A percentile compares a stretch with the other conserved stretches of the same genome.
Conservation (phyloP, 2,329 filamentous ascomycete genomes). For the Claviceps fusiformis region DNA sequence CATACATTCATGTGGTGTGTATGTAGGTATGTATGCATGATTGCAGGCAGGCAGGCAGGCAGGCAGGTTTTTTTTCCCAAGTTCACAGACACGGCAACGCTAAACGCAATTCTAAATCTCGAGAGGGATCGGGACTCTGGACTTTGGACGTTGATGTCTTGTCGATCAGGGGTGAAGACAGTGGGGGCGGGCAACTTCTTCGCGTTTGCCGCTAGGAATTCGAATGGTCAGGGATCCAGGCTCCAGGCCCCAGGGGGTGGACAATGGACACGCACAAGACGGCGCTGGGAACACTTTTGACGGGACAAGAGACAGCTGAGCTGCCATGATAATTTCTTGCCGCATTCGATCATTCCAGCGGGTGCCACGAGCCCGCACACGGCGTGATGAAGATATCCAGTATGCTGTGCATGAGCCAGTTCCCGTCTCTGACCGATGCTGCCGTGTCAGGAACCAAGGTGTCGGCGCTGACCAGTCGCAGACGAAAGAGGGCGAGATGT, state of each 20-base stretch:
- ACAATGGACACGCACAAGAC: too few relatives aligned
- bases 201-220: neutral
- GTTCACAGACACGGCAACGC: neutral
- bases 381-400: neutral
- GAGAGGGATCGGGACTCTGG: too few relatives aligned
- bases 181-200: neutral
- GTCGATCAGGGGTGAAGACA: neutral
- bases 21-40: too few relatives aligned
- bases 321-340: neutral
- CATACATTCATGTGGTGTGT: too few relatives aligned
- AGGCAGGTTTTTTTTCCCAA: neutral
- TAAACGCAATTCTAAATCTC: neutral
- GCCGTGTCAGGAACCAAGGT: neutral
- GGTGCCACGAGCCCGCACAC: neutral
- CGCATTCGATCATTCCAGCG: neutral
- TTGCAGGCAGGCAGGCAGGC: neutral
- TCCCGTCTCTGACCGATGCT: constrained; percentile 1
- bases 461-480: neutral
- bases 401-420: neutral
- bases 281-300: too few relatives aligned
- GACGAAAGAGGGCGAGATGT: neutral
- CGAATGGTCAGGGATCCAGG: neutral
- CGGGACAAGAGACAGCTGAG: neutral
- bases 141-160: neutral
- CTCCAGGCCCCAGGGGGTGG: too few relatives aligned